These are phyloP conservation scores for Rhodosporidiobolus sp. DNA, from an alignment of 768 basidiomycete species.

Conservation along the genomic window DNA sequence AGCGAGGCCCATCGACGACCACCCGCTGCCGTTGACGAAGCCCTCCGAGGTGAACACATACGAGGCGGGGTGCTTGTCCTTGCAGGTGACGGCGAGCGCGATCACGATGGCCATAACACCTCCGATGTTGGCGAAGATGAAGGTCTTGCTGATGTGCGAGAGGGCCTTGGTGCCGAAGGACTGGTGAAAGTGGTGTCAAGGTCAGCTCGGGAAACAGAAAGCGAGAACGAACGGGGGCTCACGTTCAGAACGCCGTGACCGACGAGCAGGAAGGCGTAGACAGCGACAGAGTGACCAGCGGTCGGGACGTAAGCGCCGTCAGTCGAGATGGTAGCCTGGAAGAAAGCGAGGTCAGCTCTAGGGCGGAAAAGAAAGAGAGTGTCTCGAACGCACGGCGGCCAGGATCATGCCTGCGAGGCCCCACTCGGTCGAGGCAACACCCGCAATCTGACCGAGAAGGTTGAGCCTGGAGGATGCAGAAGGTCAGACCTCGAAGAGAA, in stretches of 20 bases:
- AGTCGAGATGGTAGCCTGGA: slow-evolving; percentile 7
- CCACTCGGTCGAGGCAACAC: slow-evolving; percentile 79
- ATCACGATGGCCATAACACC: slow-evolving; percentile 79
- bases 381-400: slow-evolving; percentile 63
- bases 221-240: too few species aligned
- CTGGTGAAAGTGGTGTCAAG: too few species aligned
- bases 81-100: slow-evolving; percentile 65
- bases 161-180: slow-evolving; percentile 57
- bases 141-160: slow-evolving; percentile 65
- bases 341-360: slow-evolving; percentile 18
- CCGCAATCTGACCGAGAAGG: slow-evolving; percentile 73
- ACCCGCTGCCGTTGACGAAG: slow-evolving; percentile 63
- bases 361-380: neutral
- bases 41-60: slow-evolving; percentile 68
- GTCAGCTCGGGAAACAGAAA: too few species aligned
- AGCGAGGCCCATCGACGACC: neutral
- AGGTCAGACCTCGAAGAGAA: slow-evolving; percentile 4
- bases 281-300: slow-evolving; percentile 68
- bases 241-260: slow-evolving; percentile 69
- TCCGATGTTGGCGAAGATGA: slow-evolving; percentile 84
- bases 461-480: slow-evolving; percentile 60
- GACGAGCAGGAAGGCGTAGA: slow-evolving; percentile 71
- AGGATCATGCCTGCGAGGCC: slow-evolving; percentile 54
- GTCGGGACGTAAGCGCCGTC: slow-evolving; percentile 47
- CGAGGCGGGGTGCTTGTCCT: slow-evolving; percentile 53